Percentiles rank a stretch among this genome's conserved stretches.
Evolutionary conservation across 495 filamentous ascomycete species (phyloP).

Genomic region (Daldinia vernicosa): DNA sequence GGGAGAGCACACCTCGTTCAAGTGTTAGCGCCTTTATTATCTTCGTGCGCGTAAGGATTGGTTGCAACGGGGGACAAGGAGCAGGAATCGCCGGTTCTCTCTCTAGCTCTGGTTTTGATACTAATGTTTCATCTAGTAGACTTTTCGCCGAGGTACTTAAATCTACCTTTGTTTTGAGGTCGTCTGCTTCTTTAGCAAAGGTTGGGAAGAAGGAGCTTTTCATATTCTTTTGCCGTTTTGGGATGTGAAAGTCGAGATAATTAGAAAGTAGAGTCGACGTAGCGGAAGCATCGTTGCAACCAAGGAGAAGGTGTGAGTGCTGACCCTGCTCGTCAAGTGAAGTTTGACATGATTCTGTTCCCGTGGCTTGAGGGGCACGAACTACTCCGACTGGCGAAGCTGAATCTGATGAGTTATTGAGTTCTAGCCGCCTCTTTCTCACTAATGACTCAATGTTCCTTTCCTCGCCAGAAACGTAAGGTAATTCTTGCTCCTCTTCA

Average conservation of each 20-base stretch:
- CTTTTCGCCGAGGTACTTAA: background rate
- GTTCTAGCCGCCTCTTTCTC: conserved; percentile 37
- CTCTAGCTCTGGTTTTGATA: background rate
- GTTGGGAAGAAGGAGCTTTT: conserved; percentile 39
- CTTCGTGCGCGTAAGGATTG: conserved; percentile 11
- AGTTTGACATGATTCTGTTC: background rate
- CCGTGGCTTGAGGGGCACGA: background rate
- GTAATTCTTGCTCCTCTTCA: conserved; percentile 59
- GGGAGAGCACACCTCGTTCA: conserved; percentile 37
- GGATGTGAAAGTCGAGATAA: conserved; percentile 39
- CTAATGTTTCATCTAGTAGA: background rate
- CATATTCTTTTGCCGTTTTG: conserved; percentile 39
- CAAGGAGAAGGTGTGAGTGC: conserved; percentile 28
- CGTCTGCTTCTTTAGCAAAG: background rate
- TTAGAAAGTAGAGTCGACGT: conserved; percentile 42
- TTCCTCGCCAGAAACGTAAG: conserved; percentile 11
- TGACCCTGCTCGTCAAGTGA: background rate
- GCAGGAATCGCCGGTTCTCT: background rate
- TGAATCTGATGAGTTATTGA: background rate
- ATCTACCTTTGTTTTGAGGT: background rate
- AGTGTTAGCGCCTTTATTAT: conserved; percentile 44
- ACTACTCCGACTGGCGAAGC: conserved; percentile 14
- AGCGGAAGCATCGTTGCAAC: conserved; percentile 28
- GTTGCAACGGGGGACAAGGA: conserved; percentile 30
- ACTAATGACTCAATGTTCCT: conserved; percentile 24